Conservation (phyloP, 2,329 filamentous ascomycete species). For the Ophiobolus disseminans region DNA sequence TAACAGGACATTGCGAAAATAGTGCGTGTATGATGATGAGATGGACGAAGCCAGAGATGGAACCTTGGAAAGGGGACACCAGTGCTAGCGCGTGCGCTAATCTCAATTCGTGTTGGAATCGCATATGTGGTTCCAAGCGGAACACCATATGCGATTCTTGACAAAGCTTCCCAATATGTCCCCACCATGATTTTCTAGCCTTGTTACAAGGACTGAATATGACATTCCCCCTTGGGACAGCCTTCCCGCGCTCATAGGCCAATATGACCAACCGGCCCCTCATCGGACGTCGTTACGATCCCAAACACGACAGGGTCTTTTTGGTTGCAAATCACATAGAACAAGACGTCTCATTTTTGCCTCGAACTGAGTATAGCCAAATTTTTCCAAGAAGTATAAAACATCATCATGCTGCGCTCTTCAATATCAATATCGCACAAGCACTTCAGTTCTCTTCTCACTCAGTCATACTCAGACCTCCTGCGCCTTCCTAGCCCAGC, state of each 20-base stretch:
- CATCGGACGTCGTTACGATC: no score
- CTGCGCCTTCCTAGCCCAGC: background rate
- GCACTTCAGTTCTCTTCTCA: background rate
- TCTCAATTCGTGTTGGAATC: background rate
- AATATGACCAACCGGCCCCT: no score
- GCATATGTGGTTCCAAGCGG: constrained; percentile 4
- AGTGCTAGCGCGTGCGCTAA: no score
- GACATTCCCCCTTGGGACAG: background rate
- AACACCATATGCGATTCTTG: constrained; percentile 23
- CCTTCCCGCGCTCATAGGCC: no score
- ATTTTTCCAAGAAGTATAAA: no score
- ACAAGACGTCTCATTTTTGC: no score
- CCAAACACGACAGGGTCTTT: no score
- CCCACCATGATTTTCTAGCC: background rate
- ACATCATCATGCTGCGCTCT: no score
- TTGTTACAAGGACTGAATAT: background rate
- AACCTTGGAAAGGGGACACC: no score
- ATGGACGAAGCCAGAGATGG: background rate
- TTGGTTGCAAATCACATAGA: no score
- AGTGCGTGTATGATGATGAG: background rate
- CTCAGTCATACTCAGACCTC: no score
- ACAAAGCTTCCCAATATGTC: constrained; percentile 11
- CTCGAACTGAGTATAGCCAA: no score
- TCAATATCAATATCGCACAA: background rate
- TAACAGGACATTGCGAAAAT: background rate